These are phyloP conservation scores for Dactylella cylindrospora DNA, from an alignment of 2,329 filamentous ascomycete genomes.

Conservation along the genomic window DNA sequence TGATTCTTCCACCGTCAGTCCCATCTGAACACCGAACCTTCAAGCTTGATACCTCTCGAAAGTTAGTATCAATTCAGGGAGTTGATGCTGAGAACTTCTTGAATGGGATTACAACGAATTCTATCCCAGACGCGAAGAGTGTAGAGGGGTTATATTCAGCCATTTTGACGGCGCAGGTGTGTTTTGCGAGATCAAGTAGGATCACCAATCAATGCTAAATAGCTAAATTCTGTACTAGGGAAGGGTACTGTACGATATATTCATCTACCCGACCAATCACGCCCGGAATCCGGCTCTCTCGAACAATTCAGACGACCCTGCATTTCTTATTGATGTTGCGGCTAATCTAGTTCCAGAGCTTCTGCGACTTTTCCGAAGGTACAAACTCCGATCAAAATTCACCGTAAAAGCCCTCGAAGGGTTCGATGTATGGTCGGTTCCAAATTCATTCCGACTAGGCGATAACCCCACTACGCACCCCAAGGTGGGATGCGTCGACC, in stretches of 20 bases:
- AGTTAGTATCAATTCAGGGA: slow-evolving; percentile 76
- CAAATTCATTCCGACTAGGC: slow-evolving; percentile 26
- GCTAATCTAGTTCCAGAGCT: slow-evolving; percentile 64
- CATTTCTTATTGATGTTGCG: slow-evolving; percentile 82
- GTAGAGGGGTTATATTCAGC: slow-evolving; percentile 67
- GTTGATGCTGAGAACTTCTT: slow-evolving; percentile 79
- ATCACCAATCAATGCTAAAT: no score
- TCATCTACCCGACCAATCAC: slow-evolving; percentile 70
- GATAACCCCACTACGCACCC: slow-evolving; percentile 18
- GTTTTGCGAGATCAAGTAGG: no score
- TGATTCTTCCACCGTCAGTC: slow-evolving; percentile 12
- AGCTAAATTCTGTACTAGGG: no score
- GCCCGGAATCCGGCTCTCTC: slow-evolving; percentile 34
- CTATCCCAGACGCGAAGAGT: slow-evolving; percentile 56
- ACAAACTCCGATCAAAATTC: slow-evolving; percentile 82
- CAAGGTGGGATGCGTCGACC: slow-evolving; percentile 54
- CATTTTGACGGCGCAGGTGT: slow-evolving; percentile 73
- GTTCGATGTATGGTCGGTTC: slow-evolving; percentile 56
- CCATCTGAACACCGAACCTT: slow-evolving; percentile 53
- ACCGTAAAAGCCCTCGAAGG: slow-evolving; percentile 65
- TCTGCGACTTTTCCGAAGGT: slow-evolving; percentile 73
- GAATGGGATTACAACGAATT: slow-evolving; percentile 80
- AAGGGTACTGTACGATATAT: slow-evolving; percentile 82
- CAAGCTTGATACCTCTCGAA: slow-evolving; percentile 66
- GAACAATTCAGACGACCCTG: slow-evolving; percentile 47